Evolutionary conservation across 2,329 filamentous ascomycete genomes (phyloP).

Genomic region (Fusarium sp.): DNA sequence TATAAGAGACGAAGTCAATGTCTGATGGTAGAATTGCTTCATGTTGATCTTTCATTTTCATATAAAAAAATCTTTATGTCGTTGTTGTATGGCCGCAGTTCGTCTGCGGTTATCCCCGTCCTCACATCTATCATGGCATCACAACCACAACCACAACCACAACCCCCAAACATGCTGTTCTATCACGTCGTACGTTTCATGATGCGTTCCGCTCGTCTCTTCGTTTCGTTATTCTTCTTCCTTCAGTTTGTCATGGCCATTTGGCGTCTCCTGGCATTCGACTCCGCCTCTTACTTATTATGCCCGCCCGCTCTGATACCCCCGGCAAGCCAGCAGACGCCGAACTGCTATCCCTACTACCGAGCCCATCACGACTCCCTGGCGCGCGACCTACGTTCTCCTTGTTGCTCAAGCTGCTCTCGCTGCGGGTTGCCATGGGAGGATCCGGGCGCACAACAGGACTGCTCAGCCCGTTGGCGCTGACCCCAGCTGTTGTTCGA

Average conservation of each 20-base stretch:
- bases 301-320: slow-evolving; percentile 23
- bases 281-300: slow-evolving; percentile 42
- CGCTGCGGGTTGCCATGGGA: slow-evolving; percentile 52
- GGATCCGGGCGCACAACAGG: slow-evolving; percentile 38
- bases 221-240: neutral
- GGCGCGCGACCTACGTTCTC: slow-evolving; percentile 50
- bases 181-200: slow-evolving; percentile 26
- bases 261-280: slow-evolving; percentile 45
- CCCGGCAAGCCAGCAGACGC: slow-evolving; percentile 32
- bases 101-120: slow-evolving; percentile 7
- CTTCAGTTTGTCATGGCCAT: slow-evolving; percentile 37
- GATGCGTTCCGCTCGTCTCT: slow-evolving; percentile 16
- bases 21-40: slow-evolving; percentile 22
- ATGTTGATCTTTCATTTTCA: slow-evolving; percentile 11
- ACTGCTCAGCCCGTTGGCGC: slow-evolving; percentile 32
- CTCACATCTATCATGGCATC: slow-evolving; percentile 29
- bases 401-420: slow-evolving; percentile 56
- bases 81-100: slow-evolving; percentile 12
- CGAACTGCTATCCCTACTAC: slow-evolving; percentile 38
- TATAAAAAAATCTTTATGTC: slow-evolving; percentile 11
- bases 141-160: neutral
- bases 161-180: neutral
- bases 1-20: neutral
- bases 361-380: slow-evolving; percentile 40
- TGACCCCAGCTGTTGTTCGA: slow-evolving; percentile 23